Base-by-base conservation (phyloP, 1,284 basidiomycete species). In the Ustilago esculenta region DNA sequence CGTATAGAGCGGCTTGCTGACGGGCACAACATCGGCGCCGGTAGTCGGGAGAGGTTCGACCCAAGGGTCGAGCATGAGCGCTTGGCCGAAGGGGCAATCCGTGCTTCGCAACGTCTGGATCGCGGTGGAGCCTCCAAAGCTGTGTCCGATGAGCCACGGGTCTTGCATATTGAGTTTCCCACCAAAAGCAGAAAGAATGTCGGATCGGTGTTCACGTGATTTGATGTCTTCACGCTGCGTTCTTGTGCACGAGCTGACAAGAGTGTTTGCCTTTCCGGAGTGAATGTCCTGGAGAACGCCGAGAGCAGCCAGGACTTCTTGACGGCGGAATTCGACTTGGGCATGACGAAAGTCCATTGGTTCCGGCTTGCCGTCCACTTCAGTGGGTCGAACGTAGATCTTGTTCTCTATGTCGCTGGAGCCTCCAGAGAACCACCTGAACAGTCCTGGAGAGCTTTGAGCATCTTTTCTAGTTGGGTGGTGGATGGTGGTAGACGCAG, bases 41-140 rank as follows among this genome's bases (percentile, higher is more conserved):
- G 36, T 40, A 39, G 74, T 58, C 8, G 53, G 48, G 11, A 72
- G 37, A 5, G 72, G 63, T 32, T 76, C 74, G 11, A 76, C 54
- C 73, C 73, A 75, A 0, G 73, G 73, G 41, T 75, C 71, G 12
- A 75, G 56, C 8, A 73, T 55, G 6, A 75, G 55, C 5, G 70
- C 65, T 24, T 69, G 54, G 4, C 51, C 50, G 30, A 73, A 71
- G 17, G 67, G 53, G n/a, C 58, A 55, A 17, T 56, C 53, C 14
- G 69, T 55, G 27, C 51, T 44, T 4, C 57, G 54, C 7, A 70
- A 40, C 7, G 57, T 33, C 18, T 73, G 54, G 33, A 75, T 55
- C 2, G 63, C 66, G 1, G 75, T 78, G 6, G 67, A 55, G 11
- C 67, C 74, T 20, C 76, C 76, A 30, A 73, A 78, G 44, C 61